phyloP scores from a whole-genome alignment of 2,329 filamentous ascomycete species.

The Ceratocystiopsis sp. region DNA sequence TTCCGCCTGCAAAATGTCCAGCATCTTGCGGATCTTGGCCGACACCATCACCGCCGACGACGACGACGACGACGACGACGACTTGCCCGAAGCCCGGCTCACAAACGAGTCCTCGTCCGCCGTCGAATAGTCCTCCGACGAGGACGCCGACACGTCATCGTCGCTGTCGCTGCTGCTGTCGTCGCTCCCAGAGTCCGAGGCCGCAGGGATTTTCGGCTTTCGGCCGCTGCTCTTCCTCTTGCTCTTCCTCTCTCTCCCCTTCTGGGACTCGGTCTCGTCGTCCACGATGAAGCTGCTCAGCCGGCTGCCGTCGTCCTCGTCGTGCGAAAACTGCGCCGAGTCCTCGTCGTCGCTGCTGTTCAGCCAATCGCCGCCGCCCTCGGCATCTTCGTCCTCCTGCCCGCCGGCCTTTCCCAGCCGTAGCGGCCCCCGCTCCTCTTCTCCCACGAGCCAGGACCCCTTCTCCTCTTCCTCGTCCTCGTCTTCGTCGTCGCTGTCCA shows the following conservation, averaged over 20 bases:
- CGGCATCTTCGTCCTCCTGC: slow-evolving; percentile 41
- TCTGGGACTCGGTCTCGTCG: slow-evolving; percentile 22
- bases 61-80: background rate
- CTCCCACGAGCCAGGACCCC: slow-evolving; percentile 65
- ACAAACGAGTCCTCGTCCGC: slow-evolving; percentile 19
- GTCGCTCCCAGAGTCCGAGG: background rate
- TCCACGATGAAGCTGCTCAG: slow-evolving; percentile 38
- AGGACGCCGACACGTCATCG: slow-evolving; percentile 14
- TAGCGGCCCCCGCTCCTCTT: slow-evolving; percentile 41
- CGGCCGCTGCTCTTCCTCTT: slow-evolving; percentile 14
- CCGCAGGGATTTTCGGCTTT: background rate
- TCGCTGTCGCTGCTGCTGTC: slow-evolving; percentile 5
- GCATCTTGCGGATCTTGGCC: slow-evolving; percentile 79
- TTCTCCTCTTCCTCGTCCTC: slow-evolving; percentile 39
- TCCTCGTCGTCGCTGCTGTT: slow-evolving; percentile 40
- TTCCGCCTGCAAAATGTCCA: slow-evolving; percentile 66
- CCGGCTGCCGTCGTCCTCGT: slow-evolving; percentile 33
- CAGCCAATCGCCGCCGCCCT: slow-evolving; percentile 70
- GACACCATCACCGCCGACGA: slow-evolving; percentile 40
- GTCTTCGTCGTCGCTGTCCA: slow-evolving; percentile 48
- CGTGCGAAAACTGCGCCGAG: slow-evolving; percentile 38
- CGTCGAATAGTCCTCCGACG: slow-evolving; percentile 23
- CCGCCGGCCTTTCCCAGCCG: slow-evolving; percentile 66
- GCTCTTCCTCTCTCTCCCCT: slow-evolving; percentile 10
- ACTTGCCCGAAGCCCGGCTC: background rate